phyloP scores from a whole-genome alignment of 371 early-diverging fungal genomes.

The Syncephalastrum sp. region DNA sequence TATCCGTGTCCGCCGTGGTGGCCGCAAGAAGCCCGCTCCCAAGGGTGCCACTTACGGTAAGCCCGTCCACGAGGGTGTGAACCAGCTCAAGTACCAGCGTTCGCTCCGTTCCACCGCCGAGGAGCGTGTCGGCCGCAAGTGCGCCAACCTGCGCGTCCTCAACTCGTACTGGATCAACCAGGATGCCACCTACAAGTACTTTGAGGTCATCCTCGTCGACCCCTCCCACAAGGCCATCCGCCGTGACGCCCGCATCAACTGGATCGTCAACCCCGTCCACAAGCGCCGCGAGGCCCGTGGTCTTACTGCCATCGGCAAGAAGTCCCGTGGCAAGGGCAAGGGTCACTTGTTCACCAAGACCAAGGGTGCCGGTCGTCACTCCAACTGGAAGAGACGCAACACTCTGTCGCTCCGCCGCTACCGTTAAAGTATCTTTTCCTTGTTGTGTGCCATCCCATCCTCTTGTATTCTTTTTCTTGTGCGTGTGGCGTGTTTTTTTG shows the following conservation, averaged over 20 bases:
- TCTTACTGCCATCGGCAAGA: constrained; percentile 96
- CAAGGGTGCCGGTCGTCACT: constrained; percentile 92
- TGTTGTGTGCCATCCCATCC: not conserved
- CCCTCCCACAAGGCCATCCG: constrained; percentile 97
- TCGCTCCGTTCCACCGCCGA: constrained; percentile 94
- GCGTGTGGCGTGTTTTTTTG: not conserved
- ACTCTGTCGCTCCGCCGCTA: constrained; percentile 81
- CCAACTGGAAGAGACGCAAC: constrained; percentile 75
- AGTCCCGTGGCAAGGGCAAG: constrained; percentile 98
- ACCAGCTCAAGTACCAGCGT: constrained; percentile 96
- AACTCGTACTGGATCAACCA: constrained; percentile 99
- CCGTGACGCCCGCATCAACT: constrained; percentile 89
- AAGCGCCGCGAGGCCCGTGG: constrained; percentile 99
- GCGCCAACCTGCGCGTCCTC: constrained; percentile 94
- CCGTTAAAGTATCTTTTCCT: constrained; percentile 54
- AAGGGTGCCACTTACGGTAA: constrained; percentile 99
- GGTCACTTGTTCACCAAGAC: constrained; percentile 98
- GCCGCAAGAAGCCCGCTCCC: constrained; percentile 92
- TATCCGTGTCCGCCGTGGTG: constrained; percentile 98
- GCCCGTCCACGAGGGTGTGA: constrained; percentile 97
- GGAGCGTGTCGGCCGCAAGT: constrained; percentile 95
- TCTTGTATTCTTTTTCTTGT: constrained; percentile 2
- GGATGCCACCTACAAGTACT: constrained; percentile 99
- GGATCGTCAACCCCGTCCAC: constrained; percentile 97
- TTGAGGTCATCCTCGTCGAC: constrained; percentile 98